Evolutionary conservation across 2,329 filamentous ascomycete genomes (phyloP).

Genomic region (Dactylellina leptospora): DNA sequence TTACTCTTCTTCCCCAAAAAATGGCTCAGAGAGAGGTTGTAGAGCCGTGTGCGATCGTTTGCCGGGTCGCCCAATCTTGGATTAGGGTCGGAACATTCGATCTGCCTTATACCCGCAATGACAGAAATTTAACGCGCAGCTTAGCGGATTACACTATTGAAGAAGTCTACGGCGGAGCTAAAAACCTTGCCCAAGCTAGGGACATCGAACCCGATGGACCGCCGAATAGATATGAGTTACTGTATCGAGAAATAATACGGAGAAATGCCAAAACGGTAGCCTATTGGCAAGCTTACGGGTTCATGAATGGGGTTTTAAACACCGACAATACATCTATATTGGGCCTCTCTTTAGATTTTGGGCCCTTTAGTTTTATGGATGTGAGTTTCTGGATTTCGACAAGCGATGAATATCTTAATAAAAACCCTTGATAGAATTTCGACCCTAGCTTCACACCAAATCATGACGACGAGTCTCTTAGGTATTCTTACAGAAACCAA

Average conservation of each 20-base stretch:
- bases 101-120: constrained; percentile 81
- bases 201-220: constrained; percentile 72
- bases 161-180: constrained; percentile 75
- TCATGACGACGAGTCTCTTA: constrained; percentile 86
- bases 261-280: constrained; percentile 89
- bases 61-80: constrained; percentile 91
- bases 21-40: constrained; percentile 79
- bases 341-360: constrained; percentile 91
- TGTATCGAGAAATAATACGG: constrained; percentile 87
- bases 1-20: constrained; percentile 77
- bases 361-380: constrained; percentile 96
- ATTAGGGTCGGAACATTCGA: constrained; percentile 95
- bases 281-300: constrained; percentile 97
- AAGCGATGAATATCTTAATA: no score
- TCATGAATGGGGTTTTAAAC: constrained; percentile 98
- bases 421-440: constrained; percentile 73
- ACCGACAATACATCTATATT: constrained; percentile 95
- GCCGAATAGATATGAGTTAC: constrained; percentile 84
- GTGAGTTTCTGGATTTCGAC: constrained; percentile 30
- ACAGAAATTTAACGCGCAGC: constrained; percentile 75
- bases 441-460: constrained; percentile 95
- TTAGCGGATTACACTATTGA: constrained; percentile 86
- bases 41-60: constrained; percentile 91
- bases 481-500: constrained; percentile 93
- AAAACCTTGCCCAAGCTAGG: constrained; percentile 65